Base-by-base conservation (phyloP, 352 stramenopile species). In the Globisporangium nagaii region DNA sequence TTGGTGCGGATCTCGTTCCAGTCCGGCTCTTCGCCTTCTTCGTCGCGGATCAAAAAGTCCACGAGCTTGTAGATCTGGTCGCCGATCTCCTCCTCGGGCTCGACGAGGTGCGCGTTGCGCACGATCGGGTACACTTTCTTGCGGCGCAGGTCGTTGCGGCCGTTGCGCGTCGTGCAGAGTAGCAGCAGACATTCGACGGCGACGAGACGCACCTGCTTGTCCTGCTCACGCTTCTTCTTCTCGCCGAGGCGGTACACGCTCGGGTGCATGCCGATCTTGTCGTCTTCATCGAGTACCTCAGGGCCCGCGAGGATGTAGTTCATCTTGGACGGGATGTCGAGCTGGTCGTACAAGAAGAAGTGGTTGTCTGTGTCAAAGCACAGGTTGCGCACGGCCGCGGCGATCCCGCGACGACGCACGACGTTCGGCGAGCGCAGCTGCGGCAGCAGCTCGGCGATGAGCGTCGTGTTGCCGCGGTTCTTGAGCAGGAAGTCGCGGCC, bases 11-110 rank as follows among this genome's bases (percentile, higher is more conserved):
- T 65, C 11, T 84, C 76, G 48, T 92, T 66, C 84, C 81, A 94
- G 54, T 94, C 84, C 20, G 84, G 84, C 47, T 91, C 84, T 35
- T 92, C 84, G 7, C 84, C 84, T 37, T 92, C 84, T 75, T 94
- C 84, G 30, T 94, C 84, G 43, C 84, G 84, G 52, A 94, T 94
- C 30, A 94, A 49, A 40, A 94, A 91, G 52, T 92, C 84, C 11
- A 94, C 84, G 31, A 94, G 78, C 59, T 94, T 94, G 73, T 94
- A 94, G 45, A 94, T 91, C 52, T 92, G 79, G 47, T 94, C 84
- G 13, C 84, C 77, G 49, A 94, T 75, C 43, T 92, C 81, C 30
- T 94, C 84, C 31, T 94, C 79, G 1, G 75, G 53, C 57, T 94
- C 84, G 11, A 83, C 79, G 36, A 94, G 65, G 50, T 95, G 84